Conservation (phyloP, 495 filamentous ascomycete genomes). For the Daldinia concentrica region DNA sequence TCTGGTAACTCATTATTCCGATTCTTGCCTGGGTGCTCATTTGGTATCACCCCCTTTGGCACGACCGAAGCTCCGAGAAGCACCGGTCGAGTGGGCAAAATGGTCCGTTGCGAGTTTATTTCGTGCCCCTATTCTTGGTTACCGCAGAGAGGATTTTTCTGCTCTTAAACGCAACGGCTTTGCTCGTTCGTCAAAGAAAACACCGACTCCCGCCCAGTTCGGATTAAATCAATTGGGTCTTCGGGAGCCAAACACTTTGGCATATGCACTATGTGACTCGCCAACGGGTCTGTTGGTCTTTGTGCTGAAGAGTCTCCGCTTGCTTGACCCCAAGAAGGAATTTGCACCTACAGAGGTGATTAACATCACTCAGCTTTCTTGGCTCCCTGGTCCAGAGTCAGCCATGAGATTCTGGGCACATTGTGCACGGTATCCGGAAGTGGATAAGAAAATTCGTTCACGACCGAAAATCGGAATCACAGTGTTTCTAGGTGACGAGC, state of each 20-base stretch:
- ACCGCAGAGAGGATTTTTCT: conserved; percentile 51
- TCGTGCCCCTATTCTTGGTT: conserved; percentile 52
- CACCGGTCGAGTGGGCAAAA: conserved; percentile 54
- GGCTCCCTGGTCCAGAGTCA: conserved; percentile 61
- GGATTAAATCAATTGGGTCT: conserved; percentile 43
- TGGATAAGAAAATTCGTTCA: conserved; percentile 20
- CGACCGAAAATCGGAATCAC: conserved; percentile 55
- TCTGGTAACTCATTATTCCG: conserved; percentile 60
- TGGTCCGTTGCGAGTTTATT: conserved; percentile 55
- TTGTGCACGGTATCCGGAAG: conserved; percentile 48
- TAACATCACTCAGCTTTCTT: conserved; percentile 56
- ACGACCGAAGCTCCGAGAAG: conserved; percentile 45
- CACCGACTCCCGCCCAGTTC: conserved; percentile 25
- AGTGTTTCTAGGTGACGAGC: conserved; percentile 51
- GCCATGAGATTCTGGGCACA: conserved; percentile 57
- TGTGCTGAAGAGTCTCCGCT: conserved; percentile 51
- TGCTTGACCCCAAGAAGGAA: conserved; percentile 44
- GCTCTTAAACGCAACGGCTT: conserved; percentile 37
- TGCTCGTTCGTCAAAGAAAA: conserved; percentile 23
- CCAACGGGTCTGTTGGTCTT: conserved; percentile 61
- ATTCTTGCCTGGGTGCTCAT: conserved; percentile 69
- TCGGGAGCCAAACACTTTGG: conserved; percentile 58
- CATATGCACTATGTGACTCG: conserved; percentile 64
- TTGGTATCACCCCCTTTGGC: conserved; percentile 60
- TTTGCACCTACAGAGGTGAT: conserved; percentile 56